Conservation (phyloP, 805 yeast species). For the Wickerhamiella spandovensis region DNA sequence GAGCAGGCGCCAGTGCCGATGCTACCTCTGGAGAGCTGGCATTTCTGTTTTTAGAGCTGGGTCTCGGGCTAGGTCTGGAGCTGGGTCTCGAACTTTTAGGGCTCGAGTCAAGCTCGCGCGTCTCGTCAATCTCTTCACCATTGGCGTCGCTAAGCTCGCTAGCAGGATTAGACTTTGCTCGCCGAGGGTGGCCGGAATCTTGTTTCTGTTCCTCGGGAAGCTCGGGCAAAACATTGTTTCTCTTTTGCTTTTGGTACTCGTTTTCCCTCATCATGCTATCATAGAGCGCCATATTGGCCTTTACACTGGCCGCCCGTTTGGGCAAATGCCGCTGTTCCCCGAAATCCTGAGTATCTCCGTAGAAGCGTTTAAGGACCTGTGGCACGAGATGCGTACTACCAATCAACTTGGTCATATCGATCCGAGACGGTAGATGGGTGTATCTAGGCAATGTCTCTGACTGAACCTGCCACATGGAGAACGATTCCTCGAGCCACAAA, state of each 20-base stretch:
- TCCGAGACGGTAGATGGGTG: conserved; percentile 31
- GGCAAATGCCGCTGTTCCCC: conserved; percentile 10
- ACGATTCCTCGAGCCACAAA: conserved; percentile 80
- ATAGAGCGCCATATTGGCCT: conserved; percentile 54
- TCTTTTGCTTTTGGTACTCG: conserved; percentile 39
- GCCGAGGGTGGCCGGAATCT: too few species aligned
- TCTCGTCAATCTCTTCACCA: background rate
- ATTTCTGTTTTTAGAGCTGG: too few species aligned
- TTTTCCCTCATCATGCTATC: conserved; percentile 57
- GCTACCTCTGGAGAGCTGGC: too few species aligned
- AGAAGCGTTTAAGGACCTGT: conserved; percentile 31
- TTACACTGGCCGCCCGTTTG: conserved; percentile 40
- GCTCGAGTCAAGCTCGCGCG: background rate
- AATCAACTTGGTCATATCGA: conserved; percentile 33
- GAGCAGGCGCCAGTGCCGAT: too few species aligned
- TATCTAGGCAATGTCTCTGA: conserved; percentile 36
- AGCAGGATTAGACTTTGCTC: background rate
- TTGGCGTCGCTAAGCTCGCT: conserved; percentile 1
- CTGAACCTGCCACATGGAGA: conserved; percentile 42
- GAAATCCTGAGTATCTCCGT: conserved; percentile 6
- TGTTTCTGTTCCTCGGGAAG: background rate
- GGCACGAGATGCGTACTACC: conserved; percentile 39
- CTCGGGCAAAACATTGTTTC: background rate
- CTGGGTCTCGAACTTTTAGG: too few species aligned
- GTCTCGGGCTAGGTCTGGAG: background rate